Percentiles rank a stretch among this genome's conserved stretches.
Conservation (phyloP, 805 yeast genomes). For the Candida succiphila region DNA sequence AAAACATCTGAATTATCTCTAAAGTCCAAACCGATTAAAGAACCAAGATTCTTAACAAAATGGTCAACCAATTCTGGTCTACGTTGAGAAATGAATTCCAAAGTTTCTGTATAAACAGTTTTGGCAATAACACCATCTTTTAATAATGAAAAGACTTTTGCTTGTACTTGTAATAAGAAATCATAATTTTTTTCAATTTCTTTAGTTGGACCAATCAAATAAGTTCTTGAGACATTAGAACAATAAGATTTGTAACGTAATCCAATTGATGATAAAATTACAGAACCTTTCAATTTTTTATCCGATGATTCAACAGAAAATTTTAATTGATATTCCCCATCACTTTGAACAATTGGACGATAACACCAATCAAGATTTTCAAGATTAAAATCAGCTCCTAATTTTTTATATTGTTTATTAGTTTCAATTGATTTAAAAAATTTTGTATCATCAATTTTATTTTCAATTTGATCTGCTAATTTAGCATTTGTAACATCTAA, state of each 20-base stretch:
- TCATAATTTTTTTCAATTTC: constrained; percentile 75
- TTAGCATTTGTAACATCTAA: constrained; percentile 61
- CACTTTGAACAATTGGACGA: constrained; percentile 84
- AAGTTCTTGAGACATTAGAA: constrained; percentile 80
- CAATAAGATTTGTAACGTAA: constrained; percentile 83
- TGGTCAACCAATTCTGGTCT: constrained; percentile 55
- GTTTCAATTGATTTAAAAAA: constrained; percentile 45
- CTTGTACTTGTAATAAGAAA: constrained; percentile 60
- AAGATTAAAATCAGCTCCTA: constrained; percentile 64
- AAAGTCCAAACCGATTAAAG: constrained; percentile 83
- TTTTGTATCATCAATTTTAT: constrained; percentile 69
- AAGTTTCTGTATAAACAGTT: constrained; percentile 54
- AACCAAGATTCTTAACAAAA: constrained; percentile 77
- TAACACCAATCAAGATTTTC: constrained; percentile 86
- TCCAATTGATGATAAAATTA: constrained; percentile 76
- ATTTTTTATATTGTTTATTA: constrained; percentile 37
- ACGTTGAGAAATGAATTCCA: constrained; percentile 48
- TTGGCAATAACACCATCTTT: constrained; percentile 63
- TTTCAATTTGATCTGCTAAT: constrained; percentile 68
- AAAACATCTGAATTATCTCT: constrained; percentile 70
- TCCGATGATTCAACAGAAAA: constrained; percentile 74
- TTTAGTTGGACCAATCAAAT: constrained; percentile 78
- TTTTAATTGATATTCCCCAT: constrained; percentile 72
- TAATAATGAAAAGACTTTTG: constrained; percentile 46
- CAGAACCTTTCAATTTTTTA: constrained; percentile 61